Base-by-base conservation (phyloP, 129 eudicot species). In the Arctium lappa region DNA sequence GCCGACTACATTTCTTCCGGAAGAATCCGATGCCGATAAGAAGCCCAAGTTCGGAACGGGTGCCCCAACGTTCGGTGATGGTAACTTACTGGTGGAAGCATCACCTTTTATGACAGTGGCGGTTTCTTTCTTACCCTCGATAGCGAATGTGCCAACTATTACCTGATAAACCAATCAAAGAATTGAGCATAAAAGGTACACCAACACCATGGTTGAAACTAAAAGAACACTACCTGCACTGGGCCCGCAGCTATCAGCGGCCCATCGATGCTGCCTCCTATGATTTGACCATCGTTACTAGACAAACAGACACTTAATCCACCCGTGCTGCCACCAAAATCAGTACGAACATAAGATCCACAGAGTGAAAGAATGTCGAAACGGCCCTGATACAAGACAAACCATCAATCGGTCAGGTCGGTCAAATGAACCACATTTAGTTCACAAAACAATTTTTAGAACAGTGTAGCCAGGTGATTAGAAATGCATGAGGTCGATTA, bases 161-260 rank as follows among this genome's bases (percentile, higher is more conserved):
- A 92, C 88, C 97, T 92, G 85, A 39, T 37, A 22, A 80, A 16
- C 3, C 48, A 32, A 72, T 50, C 60, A 69, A 80, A 5, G 27
- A 75, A 50, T 22, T 85, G 34, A 68, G 69, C 66, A 60, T 38
- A 60, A 75, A 85, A 75, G 53, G 38, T 62, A 72, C 75, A 42
- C 9, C 37, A n/a, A 72, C 15, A 38, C 15, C 29, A 22, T 31
- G 69, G 34, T 69, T 68, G 2, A 60, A 77, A 39, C 44, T 68
- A 66, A 5, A 73, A 8, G 78, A 82, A 83, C 81, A 71, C 36
- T 86, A 92, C 97, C 94, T 92, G 93, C 50, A 90, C 86, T 18
- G 97, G 93, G 30, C 97, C 93, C 10, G 94, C 94, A 81, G 97
- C 97, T 76, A 78, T 84, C 16, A 92, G 85, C 18, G 94, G 90